Base-by-base conservation (phyloP, 768 basidiomycete genomes). In the Psilocybe subaeruginosa region DNA sequence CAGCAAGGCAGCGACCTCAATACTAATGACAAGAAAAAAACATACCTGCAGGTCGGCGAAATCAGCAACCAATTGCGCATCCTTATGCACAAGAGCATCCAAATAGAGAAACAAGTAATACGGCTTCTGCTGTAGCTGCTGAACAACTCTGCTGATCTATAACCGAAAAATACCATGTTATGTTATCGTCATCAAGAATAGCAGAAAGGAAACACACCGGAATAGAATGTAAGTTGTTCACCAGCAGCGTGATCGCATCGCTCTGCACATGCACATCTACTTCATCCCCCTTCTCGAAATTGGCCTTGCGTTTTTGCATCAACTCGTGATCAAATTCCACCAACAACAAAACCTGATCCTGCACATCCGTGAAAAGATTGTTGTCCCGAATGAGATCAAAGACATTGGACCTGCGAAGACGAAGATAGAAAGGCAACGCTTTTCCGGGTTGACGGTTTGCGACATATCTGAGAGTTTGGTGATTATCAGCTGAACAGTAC, bases 251-350 rank as follows among this genome's bases (percentile, higher is more conserved):
- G 61, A 99, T 94, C 0, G 95, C 95, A 39, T 89, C 85, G 37
- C 93, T 92, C 59, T 87, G 77, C 6, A 75, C 3, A 14, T 39
- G 8, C 8, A 43, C 41, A 11, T 43, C 41, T 5, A n/a, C 76
- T 31, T 78, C 74, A 19, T 75, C 70, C 4, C 71, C 72, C 23
- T 51, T 59, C 0, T 78, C 82, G 5, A 77, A 78, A 59, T 73
- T 72, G 58, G 73, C 72, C 64, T 78, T 79, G 23, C 82, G 79
- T 69, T 83, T 85, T 65, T 85, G 85, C 75, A 87, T 85, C 31
- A 96, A 78, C 71, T 97, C 93, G 59, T 92, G 88, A 68, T 98
- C 97, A 63, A 99, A 99, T 69, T 99, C 94, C 11, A 99, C 90
- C 1, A 99, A 85, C 9, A 95, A 80, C 2, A 97, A 78, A 16